A percentile compares a stretch with the other conserved stretches of the same genome.
phyloP scores from a whole-genome alignment of 805 yeast genomes.

The Clavispora vitiphila region DNA sequence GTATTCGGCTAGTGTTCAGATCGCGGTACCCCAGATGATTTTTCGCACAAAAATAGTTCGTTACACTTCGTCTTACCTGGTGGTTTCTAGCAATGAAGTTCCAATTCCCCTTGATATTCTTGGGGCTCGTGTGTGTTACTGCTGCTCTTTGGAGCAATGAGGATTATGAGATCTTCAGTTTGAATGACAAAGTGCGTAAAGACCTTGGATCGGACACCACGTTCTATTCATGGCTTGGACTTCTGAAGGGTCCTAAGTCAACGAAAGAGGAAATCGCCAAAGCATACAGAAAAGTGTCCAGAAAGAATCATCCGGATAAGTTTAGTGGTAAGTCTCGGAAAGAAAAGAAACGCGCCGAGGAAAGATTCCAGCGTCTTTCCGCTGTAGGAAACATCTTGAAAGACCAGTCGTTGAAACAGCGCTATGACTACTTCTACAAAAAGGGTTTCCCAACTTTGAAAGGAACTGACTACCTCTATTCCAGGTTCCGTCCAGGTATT shows the following conservation, averaged over 20 bases:
- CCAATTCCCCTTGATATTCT: conserved; percentile 9
- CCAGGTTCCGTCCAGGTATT: conserved; percentile 66
- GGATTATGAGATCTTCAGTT: conserved; percentile 77
- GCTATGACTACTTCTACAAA: conserved; percentile 79
- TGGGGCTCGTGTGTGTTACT: conserved; percentile 17
- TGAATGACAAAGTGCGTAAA: conserved; percentile 56
- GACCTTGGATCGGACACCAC: conserved; percentile 60
- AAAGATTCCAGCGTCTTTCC: conserved; percentile 73
- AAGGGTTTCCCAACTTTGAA: conserved; percentile 85
- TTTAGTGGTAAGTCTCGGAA: conserved; percentile 20
- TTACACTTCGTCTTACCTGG: not conserved
- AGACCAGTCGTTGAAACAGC: conserved; percentile 45
- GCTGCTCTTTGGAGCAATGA: conserved; percentile 51
- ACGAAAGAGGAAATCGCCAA: conserved; percentile 51
- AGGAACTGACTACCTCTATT: conserved; percentile 59
- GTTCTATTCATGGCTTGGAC: conserved; percentile 64
- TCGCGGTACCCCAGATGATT: not conserved
- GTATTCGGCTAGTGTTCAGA: no score
- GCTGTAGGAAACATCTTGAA: conserved; percentile 71
- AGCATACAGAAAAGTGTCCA: conserved; percentile 67
- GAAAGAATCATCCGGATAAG: conserved; percentile 85
- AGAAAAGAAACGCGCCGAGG: conserved; percentile 49
- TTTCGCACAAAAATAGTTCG: not conserved
- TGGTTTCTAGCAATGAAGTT: conserved; percentile 7
- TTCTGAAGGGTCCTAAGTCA: conserved; percentile 43